These are phyloP conservation scores for Phallus indusiatus DNA, from an alignment of 768 basidiomycete genomes.

Conservation along the genomic window DNA sequence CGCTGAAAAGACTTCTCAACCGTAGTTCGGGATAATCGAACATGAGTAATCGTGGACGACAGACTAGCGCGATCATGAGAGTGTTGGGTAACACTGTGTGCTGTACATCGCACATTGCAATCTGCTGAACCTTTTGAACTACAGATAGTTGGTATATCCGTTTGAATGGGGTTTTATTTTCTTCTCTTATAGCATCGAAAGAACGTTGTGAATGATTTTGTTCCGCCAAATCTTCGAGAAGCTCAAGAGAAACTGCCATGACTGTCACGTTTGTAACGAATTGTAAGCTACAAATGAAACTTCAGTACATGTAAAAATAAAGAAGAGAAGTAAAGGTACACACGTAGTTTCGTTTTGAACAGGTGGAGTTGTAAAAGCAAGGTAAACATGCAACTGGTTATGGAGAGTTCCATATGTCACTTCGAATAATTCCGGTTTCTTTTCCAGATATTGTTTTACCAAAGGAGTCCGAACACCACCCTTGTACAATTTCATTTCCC, in stretches of 20 bases:
- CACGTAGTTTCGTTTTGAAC: background rate
- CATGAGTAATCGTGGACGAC: background rate
- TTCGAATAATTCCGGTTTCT: background rate
- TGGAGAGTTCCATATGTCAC: background rate
- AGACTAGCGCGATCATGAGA: background rate
- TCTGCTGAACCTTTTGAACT: background rate
- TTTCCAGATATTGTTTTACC: background rate
- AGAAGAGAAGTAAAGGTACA: background rate
- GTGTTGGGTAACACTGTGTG: background rate
- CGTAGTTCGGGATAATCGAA: background rate
- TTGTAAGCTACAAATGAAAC: background rate
- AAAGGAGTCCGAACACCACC: constrained; percentile 1
- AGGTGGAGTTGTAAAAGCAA: constrained; percentile 2
- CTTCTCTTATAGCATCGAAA: background rate
- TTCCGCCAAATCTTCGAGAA: background rate
- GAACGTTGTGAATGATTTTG: background rate
- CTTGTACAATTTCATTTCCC: constrained; percentile 5
- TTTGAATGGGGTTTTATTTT: background rate
- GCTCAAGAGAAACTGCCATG: background rate
- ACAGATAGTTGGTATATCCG: background rate
- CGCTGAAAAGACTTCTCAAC: background rate
- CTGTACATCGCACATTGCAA: background rate
- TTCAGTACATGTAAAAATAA: background rate
- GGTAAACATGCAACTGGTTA: background rate
- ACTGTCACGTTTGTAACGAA: background rate